phyloP scores from a whole-genome alignment of 768 basidiomycete genomes.

The Grammothele lineata region DNA sequence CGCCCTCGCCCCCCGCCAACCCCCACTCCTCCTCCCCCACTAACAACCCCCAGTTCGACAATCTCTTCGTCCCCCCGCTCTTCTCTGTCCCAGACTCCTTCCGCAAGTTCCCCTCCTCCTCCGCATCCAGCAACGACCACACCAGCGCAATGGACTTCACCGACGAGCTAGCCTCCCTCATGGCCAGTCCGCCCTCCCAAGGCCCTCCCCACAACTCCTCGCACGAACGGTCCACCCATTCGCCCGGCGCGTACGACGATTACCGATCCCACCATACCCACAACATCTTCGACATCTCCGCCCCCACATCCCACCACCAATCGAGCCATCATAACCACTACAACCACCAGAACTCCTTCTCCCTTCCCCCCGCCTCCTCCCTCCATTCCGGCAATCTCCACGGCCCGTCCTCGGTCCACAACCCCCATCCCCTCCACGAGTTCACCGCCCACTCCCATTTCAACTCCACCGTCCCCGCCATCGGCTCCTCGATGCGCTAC shows the following conservation, averaged over 20 bases:
- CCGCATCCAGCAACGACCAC: constrained; percentile 18
- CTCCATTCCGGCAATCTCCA: constrained; percentile 23
- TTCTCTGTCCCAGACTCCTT: constrained; percentile 51
- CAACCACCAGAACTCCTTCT: constrained; percentile 22
- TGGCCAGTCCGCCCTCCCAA: constrained; percentile 33
- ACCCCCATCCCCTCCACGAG: constrained; percentile 24
- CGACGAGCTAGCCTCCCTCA: constrained; percentile 65
- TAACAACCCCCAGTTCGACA: constrained; percentile 21
- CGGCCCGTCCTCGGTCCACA: constrained; percentile 10
- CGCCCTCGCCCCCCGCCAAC: constrained; percentile 25
- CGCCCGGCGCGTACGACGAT: constrained; percentile 27
- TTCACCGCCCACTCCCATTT: constrained; percentile 29
- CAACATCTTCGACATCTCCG: constrained; percentile 63
- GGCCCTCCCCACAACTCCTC: constrained; percentile 28
- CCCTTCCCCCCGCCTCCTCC: constrained; percentile 27
- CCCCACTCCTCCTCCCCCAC: constrained; percentile 18
- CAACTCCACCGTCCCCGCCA: constrained; percentile 31
- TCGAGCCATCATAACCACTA: constrained; percentile 21
- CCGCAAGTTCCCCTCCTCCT: constrained; percentile 44
- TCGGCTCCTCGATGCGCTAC: constrained; percentile 33
- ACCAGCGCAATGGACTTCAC: constrained; percentile 47
- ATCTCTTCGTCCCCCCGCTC: constrained; percentile 42
- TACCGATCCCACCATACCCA: constrained; percentile 38
- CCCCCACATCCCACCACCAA: constrained; percentile 35
- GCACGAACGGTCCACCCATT: constrained; percentile 42